phyloP scores from a whole-genome alignment of 768 basidiomycete species.

The Lentinus tigrinus region DNA sequence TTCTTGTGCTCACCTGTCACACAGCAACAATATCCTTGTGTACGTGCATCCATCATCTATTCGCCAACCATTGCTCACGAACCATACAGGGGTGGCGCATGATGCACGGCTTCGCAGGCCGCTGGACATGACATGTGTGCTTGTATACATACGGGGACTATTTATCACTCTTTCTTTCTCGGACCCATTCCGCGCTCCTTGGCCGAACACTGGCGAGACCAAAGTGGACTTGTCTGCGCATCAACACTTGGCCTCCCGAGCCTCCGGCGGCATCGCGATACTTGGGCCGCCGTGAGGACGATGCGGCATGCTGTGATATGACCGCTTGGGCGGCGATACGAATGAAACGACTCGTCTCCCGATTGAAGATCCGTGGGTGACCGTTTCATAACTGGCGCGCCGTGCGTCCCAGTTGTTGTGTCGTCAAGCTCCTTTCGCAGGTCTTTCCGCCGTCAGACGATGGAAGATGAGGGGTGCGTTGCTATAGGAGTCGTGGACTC shows the following conservation, averaged over 20 bases:
- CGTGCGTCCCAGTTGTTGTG: background rate
- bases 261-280: no score
- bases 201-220: background rate
- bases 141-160: slow-evolving; percentile 18
- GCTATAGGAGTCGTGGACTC: slow-evolving; percentile 13
- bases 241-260: no score
- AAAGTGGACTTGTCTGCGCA: no score
- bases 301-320: no score
- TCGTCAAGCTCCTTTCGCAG: background rate
- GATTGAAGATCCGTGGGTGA: no score
- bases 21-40: slow-evolving; percentile 97
- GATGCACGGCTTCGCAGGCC: slow-evolving; percentile 24
- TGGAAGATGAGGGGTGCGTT: slow-evolving; percentile 3
- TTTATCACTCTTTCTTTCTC: slow-evolving; percentile 11
- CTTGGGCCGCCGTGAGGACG: no score
- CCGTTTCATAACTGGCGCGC: background rate
- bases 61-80: slow-evolving; percentile 22
- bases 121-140: slow-evolving; percentile 11
- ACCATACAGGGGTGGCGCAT: slow-evolving; percentile 71
- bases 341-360: no score
- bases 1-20: slow-evolving; percentile 1
- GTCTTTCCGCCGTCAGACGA: slow-evolving; percentile 1
- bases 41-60: slow-evolving; percentile 47
- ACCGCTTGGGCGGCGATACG: no score
- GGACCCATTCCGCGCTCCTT: background rate